phyloP scores from a whole-genome alignment of 208 protist genomes.

The Zelonia costaricensis region DNA sequence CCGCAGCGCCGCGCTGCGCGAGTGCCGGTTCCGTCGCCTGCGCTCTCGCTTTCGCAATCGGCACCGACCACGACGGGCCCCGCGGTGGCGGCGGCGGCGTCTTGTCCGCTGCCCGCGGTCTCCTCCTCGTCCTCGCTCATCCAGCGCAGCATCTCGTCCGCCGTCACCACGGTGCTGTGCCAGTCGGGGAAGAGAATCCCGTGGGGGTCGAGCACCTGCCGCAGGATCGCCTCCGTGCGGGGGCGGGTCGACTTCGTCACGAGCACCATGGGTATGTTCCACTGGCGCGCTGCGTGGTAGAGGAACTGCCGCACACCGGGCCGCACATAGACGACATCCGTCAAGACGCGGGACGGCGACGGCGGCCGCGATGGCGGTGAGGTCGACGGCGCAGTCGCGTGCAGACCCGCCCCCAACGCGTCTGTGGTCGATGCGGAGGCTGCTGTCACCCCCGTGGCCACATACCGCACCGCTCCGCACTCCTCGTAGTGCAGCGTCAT shows the following conservation, averaged over 20 bases:
- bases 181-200: conserved; percentile 45
- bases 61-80: neutral
- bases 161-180: conserved; percentile 19
- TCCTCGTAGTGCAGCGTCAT: conserved; percentile 45
- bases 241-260: conserved; percentile 69
- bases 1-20: too few species aligned
- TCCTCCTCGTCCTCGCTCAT: neutral
- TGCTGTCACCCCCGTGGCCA: too few species aligned
- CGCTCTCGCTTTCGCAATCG: neutral
- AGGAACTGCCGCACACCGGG: conserved; percentile 59
- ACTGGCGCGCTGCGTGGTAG: conserved; percentile 48
- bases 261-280: conserved; percentile 73
- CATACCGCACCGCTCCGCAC: conserved; percentile 38
- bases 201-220: conserved; percentile 61
- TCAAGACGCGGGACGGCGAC: conserved; percentile 4
- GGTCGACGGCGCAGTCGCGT: too few species aligned
- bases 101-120: neutral
- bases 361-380: too few species aligned
- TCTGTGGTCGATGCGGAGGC: neutral
- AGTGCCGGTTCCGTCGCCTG: neutral
- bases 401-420: too few species aligned
- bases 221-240: conserved; percentile 68
- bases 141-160: conserved; percentile 29
- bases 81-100: neutral
- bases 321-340: conserved; percentile 70